These are phyloP conservation scores for Tilletia caries DNA, from an alignment of 1,284 basidiomycete genomes.

Conservation along the genomic window DNA sequence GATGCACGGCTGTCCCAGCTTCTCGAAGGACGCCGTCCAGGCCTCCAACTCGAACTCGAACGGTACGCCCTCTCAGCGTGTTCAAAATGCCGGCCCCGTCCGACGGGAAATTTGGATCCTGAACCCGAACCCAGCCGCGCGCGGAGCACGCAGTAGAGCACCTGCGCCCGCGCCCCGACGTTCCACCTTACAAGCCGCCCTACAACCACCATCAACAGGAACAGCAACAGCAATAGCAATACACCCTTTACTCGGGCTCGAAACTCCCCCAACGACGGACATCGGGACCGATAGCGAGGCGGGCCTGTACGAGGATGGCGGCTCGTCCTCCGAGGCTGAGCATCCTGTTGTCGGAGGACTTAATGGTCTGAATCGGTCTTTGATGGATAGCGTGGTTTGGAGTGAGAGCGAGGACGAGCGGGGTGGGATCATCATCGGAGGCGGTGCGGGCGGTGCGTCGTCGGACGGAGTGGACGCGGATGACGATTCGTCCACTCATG, in stretches of 20 bases:
- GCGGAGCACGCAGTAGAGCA: slow-evolving; percentile 22
- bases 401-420: slow-evolving; percentile 2
- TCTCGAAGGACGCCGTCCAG: slow-evolving; percentile 31
- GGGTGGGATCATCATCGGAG: not conserved
- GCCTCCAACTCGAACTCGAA: too few relatives aligned
- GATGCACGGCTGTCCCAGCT: slow-evolving; percentile 33
- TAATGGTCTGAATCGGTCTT: not conserved
- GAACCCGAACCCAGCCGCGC: slow-evolving; percentile 34
- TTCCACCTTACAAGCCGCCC: too few relatives aligned
- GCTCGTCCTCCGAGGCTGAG: slow-evolving; percentile 8
- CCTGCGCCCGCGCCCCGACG: too few relatives aligned
- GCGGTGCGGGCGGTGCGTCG: not conserved
- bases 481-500: not conserved
- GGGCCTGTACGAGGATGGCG: not conserved
- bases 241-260: not conserved
- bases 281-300: slow-evolving; percentile 10
- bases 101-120: slow-evolving; percentile 40
- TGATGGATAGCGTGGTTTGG: slow-evolving; percentile 5
- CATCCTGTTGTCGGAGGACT: not conserved
- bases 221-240: not conserved
- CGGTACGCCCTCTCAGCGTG: too few relatives aligned
- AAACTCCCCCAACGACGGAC: slow-evolving; percentile 15
- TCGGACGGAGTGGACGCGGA: not conserved
- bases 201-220: too few relatives aligned
- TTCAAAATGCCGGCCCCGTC: not conserved